These are phyloP conservation scores for Triticum timopheevii DNA, from an alignment of 176 grass and related monocot genomes.

Conservation along the genomic window DNA sequence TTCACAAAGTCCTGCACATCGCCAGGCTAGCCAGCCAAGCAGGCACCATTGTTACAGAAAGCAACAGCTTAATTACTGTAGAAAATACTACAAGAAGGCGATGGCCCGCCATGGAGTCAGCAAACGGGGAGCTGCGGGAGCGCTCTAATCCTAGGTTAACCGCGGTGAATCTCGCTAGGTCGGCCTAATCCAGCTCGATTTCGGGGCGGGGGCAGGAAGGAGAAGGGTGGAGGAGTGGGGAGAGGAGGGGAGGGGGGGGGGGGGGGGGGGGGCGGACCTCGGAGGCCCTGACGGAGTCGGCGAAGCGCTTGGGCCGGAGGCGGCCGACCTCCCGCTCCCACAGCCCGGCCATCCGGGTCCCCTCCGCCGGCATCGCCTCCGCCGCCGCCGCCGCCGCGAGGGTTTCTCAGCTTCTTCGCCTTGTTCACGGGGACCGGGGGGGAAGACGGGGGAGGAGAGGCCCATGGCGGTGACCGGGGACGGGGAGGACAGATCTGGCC, in stretches of 20 bases:
- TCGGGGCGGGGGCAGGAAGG: neutral
- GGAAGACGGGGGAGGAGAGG: neutral
- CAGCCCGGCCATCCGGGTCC: constrained; percentile 38
- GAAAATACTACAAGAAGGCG: neutral
- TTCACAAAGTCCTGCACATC: constrained; percentile 47
- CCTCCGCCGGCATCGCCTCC: constrained; percentile 37
- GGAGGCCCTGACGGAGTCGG: constrained; percentile 45
- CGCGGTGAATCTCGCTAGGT: neutral
- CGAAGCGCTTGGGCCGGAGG: constrained; percentile 44
- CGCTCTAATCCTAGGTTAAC: neutral
- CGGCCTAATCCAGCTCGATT: neutral
- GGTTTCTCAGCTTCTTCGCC: constrained; percentile 19
- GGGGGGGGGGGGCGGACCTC: neutral
- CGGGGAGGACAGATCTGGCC: neutral
- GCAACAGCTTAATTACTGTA: neutral
- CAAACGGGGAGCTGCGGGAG: neutral
- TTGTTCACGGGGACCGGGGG: neutral
- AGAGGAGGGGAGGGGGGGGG: neutral
- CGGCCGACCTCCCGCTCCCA: constrained; percentile 53
- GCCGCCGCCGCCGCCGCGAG: neutral
- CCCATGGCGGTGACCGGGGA: neutral
- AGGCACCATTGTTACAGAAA: neutral
- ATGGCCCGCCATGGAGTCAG: neutral
- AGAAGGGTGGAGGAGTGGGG: neutral
- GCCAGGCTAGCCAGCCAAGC: neutral